Conservation (phyloP, 352 stramenopile genomes). For the Globisporangium irregulare region DNA sequence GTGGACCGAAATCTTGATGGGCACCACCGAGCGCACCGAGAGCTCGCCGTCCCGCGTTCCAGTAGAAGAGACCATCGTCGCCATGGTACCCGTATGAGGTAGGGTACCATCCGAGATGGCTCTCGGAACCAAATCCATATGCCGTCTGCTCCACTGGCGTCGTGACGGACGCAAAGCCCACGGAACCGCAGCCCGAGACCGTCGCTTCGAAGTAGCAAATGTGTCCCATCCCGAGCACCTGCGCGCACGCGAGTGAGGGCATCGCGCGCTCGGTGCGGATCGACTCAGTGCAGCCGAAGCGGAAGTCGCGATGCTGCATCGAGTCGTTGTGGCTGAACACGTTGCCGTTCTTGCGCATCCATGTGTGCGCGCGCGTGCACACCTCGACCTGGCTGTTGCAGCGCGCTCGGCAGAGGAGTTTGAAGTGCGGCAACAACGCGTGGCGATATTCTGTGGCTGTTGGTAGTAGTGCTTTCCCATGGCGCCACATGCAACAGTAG, state of each 20-base stretch:
- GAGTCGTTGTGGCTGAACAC: constrained; percentile 36
- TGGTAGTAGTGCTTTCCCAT: not conserved
- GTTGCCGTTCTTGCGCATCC: constrained; percentile 19
- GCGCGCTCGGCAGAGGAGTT: constrained; percentile 20
- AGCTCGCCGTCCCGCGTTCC: constrained; percentile 20
- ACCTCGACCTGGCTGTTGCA: constrained; percentile 11
- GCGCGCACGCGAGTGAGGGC: constrained; percentile 11
- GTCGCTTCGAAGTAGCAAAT: constrained; percentile 37
- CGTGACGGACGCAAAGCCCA: constrained; percentile 25
- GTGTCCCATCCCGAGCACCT: not conserved
- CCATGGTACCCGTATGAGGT: constrained; percentile 41
- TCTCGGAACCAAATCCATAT: constrained; percentile 33
- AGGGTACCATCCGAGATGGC: constrained; percentile 35
- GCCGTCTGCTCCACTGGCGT: constrained; percentile 5
- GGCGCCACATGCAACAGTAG: constrained; percentile 24
- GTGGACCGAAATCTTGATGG: constrained; percentile 18
- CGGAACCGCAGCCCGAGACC: constrained; percentile 24
- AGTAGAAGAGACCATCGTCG: constrained; percentile 32
- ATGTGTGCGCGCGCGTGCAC: constrained; percentile 30
- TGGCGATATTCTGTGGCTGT: not conserved
- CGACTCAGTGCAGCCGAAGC: constrained; percentile 30
- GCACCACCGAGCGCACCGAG: constrained; percentile 13
- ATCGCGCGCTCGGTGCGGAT: constrained; percentile 22
- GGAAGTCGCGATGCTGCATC: constrained; percentile 22
- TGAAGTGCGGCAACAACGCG: constrained; percentile 14